Evolutionary conservation across 2,329 filamentous ascomycete species (phyloP).

Genomic region (Beauveria scarabaeidicola): DNA sequence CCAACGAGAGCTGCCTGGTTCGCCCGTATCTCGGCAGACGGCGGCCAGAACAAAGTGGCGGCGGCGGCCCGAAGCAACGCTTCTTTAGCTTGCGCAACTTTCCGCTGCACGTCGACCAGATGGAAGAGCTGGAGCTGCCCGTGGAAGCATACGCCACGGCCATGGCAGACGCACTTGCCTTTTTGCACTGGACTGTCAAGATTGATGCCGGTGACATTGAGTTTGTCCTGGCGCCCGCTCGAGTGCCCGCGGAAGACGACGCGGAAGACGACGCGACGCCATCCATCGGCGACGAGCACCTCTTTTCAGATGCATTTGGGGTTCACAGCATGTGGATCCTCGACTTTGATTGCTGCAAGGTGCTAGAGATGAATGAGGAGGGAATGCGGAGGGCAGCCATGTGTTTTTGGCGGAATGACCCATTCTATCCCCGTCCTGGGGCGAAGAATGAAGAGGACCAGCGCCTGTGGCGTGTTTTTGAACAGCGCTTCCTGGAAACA

Average conservation of each 20-base stretch:
- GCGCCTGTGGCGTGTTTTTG: slow-evolving; percentile 19
- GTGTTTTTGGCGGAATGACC: slow-evolving; percentile 42
- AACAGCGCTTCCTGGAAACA: background rate
- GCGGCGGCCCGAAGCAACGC: background rate
- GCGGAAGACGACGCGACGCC: background rate
- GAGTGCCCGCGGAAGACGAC: background rate
- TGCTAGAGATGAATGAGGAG: slow-evolving; percentile 25
- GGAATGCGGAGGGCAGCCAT: slow-evolving; percentile 33
- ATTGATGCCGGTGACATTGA: slow-evolving; percentile 47
- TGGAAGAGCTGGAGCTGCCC: slow-evolving; percentile 33
- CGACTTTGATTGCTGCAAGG: slow-evolving; percentile 36
- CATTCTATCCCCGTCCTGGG: slow-evolving; percentile 38
- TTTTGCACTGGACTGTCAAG: slow-evolving; percentile 38
- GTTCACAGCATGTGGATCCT: slow-evolving; percentile 34
- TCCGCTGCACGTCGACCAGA: slow-evolving; percentile 40
- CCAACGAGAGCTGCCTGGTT: slow-evolving; percentile 39
- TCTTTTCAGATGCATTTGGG: slow-evolving; percentile 18
- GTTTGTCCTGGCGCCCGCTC: slow-evolving; percentile 37
- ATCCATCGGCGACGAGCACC: background rate
- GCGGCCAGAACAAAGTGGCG: slow-evolving; percentile 1
- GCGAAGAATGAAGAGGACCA: background rate
- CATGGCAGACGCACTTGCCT: slow-evolving; percentile 42
- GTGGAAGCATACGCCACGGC: slow-evolving; percentile 27
- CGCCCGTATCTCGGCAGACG: slow-evolving; percentile 39
- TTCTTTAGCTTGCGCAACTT: slow-evolving; percentile 39